Conservation (phyloP, 306 rosid genomes). For the Cucurbita pepo region DNA sequence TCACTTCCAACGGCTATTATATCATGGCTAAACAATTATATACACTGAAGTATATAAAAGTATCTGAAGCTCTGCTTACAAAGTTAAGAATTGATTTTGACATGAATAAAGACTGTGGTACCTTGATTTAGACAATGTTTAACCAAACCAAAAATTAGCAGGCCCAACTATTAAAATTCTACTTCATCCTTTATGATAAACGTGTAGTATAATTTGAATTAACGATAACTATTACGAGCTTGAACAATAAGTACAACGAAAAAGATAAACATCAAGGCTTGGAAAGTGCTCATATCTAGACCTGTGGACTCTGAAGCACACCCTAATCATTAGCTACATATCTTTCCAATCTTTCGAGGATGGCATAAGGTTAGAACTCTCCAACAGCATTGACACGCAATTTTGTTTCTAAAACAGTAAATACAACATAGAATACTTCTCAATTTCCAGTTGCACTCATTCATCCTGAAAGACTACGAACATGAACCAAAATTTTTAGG, state of each 20-base stretch:
- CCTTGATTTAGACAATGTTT: no score
- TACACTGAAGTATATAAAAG: no score
- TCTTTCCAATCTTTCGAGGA: not conserved
- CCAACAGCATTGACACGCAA: not conserved
- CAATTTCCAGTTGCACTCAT: not conserved
- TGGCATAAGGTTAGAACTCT: not conserved
- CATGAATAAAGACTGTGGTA: no score
- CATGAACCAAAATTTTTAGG: not conserved
- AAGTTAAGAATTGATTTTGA: no score
- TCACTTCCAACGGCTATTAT: no score
- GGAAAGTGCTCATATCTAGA: not conserved
- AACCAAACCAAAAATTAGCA: no score
- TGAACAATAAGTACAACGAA: not conserved
- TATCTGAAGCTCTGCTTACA: no score
- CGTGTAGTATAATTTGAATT: not conserved
- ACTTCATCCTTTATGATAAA: not conserved
- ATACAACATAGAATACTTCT: not conserved
- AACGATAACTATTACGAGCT: not conserved
- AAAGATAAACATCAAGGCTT: not conserved
- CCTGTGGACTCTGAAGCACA: not conserved
- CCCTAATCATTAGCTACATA: not conserved
- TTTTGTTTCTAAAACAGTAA: not conserved
- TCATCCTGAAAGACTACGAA: not conserved
- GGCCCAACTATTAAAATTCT: no score
- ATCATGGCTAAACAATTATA: no score